Evolutionary conservation across 1,284 basidiomycete species (phyloP).

Genomic region (Leucoagaricus sp.): DNA sequence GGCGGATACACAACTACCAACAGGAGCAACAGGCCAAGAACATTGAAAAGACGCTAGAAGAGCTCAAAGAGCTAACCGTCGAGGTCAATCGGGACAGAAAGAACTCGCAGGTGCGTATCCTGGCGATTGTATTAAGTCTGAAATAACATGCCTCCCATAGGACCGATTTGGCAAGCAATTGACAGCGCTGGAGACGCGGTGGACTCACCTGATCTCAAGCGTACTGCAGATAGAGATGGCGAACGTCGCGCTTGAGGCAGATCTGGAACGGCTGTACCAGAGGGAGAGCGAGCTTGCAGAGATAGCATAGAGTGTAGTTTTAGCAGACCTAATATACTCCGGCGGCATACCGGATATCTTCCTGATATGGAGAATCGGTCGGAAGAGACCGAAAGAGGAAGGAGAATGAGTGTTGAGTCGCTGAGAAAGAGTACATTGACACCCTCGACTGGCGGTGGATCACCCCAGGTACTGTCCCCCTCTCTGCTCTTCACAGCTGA

Average conservation of each 20-base stretch:
- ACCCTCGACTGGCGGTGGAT: slow-evolving; percentile 36
- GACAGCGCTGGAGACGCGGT: slow-evolving; percentile 78
- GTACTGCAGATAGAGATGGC: slow-evolving; percentile 91
- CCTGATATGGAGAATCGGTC: slow-evolving; percentile 1
- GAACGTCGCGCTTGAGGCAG: slow-evolving; percentile 80
- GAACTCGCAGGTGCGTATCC: slow-evolving; percentile 68
- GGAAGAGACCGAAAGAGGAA: slow-evolving; percentile 20
- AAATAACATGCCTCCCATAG: slow-evolving; percentile 36
- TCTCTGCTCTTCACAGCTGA: slow-evolving; percentile 4
- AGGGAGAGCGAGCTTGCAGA: slow-evolving; percentile 61
- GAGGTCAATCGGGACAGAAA: slow-evolving; percentile 87
- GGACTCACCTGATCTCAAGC: slow-evolving; percentile 88
- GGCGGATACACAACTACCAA: slow-evolving; percentile 89
- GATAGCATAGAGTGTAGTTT: slow-evolving; percentile 26
- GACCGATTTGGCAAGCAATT: slow-evolving; percentile 76
- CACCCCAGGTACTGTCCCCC: slow-evolving; percentile 29
- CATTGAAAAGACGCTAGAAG: slow-evolving; percentile 72
- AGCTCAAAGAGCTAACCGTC: slow-evolving; percentile 72
- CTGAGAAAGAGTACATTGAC: slow-evolving; percentile 24
- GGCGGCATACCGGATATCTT: slow-evolving; percentile 16
- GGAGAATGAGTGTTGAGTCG: neutral
- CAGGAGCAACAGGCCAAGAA: slow-evolving; percentile 79
- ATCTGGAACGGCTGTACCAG: slow-evolving; percentile 60
- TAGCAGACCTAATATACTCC: slow-evolving; percentile 16
- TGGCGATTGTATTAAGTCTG: slow-evolving; percentile 1